These are phyloP conservation scores for Bonia amplexicaulis DNA, from an alignment of 176 grass and related monocot species.

Conservation along the genomic window DNA sequence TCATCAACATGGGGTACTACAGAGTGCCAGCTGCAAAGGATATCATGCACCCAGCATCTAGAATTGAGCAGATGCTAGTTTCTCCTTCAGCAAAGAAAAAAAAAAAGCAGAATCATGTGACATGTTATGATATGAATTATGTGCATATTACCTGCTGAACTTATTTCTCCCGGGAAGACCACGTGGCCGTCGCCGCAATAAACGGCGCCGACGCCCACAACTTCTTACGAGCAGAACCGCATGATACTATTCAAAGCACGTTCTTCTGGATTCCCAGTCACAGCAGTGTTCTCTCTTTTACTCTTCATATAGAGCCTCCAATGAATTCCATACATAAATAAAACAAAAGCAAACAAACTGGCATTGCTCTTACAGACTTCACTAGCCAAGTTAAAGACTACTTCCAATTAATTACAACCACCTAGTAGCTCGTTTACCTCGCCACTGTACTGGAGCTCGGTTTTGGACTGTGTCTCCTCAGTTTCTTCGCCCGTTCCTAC, in stretches of 20 bases:
- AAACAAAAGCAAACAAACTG: not conserved
- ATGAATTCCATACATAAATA: not conserved
- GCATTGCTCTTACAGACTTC: not conserved
- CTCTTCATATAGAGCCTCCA: not conserved
- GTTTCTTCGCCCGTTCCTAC: too few species aligned
- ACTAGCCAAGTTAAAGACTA: not conserved
- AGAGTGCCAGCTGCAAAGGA: not conserved
- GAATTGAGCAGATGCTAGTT: not conserved
- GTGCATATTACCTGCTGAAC: not conserved
- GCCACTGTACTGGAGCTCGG: too few species aligned
- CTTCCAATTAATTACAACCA: too few species aligned
- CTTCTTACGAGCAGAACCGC: not conserved
- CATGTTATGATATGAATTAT: not conserved
- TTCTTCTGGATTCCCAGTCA: not conserved
- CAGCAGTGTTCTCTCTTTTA: not conserved
- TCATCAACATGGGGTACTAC: too few species aligned
- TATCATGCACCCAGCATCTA: not conserved
- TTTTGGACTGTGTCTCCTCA: too few species aligned
- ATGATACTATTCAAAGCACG: not conserved
- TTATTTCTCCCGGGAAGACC: not conserved
- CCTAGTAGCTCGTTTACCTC: too few species aligned
- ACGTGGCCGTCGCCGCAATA: slow-evolving; percentile 26
- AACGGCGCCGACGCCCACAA: slow-evolving; percentile 21
- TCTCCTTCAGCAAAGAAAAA: not conserved
- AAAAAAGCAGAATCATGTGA: not conserved